Percentiles rank a stretch among this genome's conserved stretches.
These are phyloP conservation scores for Candida caryicola DNA, from an alignment of 805 yeast species.

Conservation along the genomic window DNA sequence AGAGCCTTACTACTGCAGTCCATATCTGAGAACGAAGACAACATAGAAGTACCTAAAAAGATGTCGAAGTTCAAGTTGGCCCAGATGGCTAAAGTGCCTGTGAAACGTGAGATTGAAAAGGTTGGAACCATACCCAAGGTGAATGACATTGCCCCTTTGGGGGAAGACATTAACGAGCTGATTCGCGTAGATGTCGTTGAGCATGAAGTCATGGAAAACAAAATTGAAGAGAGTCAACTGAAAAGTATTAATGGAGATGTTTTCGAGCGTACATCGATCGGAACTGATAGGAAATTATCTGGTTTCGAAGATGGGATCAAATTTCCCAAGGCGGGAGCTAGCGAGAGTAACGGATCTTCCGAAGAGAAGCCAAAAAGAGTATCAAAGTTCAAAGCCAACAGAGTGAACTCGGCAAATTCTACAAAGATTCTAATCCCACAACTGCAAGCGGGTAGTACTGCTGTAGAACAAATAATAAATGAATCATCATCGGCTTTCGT, in stretches of 20 bases:
- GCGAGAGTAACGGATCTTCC: no score
- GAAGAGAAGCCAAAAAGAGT: constrained; percentile 4
- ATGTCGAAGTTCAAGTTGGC: constrained; percentile 7
- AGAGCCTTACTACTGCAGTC: constrained; percentile 11
- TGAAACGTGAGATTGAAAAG: neutral
- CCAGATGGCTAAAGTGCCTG: neutral
- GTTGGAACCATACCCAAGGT: neutral
- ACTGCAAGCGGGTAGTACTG: neutral
- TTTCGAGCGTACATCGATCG: constrained; percentile 2
- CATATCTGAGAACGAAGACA: constrained; percentile 13
- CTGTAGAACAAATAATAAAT: neutral
- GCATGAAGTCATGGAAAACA: neutral
- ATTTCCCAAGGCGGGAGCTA: neutral
- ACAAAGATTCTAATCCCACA: neutral
- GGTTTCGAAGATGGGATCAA: neutral
- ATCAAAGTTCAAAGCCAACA: constrained; percentile 12
- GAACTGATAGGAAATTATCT: constrained; percentile 1
- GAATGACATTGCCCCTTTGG: neutral
- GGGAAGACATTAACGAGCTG: neutral
- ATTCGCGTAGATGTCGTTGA: constrained; percentile 1
- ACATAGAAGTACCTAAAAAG: constrained; percentile 1
- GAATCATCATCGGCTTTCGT: no score
- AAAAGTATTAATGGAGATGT: constrained; percentile 2
- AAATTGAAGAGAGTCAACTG: neutral
- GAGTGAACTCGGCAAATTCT: neutral